Base-by-base conservation (phyloP, 352 stramenopile genomes). In the Blastocystis sp. region DNA sequence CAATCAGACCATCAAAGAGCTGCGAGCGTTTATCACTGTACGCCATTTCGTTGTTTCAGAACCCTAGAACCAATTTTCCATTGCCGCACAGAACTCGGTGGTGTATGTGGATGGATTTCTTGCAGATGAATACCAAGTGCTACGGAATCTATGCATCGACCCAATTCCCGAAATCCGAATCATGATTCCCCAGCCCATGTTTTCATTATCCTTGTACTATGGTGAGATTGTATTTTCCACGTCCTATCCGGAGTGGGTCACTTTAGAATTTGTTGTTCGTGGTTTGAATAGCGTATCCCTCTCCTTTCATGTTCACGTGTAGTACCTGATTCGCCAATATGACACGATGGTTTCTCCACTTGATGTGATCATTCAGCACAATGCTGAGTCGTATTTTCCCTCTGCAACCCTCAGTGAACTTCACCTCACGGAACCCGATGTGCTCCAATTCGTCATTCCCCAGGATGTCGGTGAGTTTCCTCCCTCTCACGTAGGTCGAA, bases 261-360 rank as follows among this genome's bases (percentile, higher is more conserved):
- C 40, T 34, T 29, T 78, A 16, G 67, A 59, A 57, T n/a, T 78
- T 8, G 40, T 78, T 0, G 46, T 40, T n/a, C 56, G 57, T 21
- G 67, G 67, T 36, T 78, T 78, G 8, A 78, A 78, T 61, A 56
- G 14, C n/a, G 67, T 78, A 56, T 40, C 18, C 18, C 4, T 27
- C 7, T 9, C 1, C 14, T 4, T 40, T 57, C n/a, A n/a, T 3
- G 6, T 4, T 78, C 21, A 32, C 57, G 38, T 21, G 11, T 59
- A 78, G 67, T 78, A 78, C 49, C n/a, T 78, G 2, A 38, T 78
- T 78, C 67, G 67, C 0, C 21, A 78, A 6, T 78, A 59, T 36
- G 38, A 16, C 36, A 40, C 56, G 8, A 78, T 78, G 40, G 57
- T 78, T 7, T 78, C 67, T 59, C 38, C 57, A 16, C 14, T 21